Evolutionary conservation across 768 basidiomycete species (phyloP), one percentile per base, ranked within the genome.

Genomic region (Gymnopilus junonius): DNA sequence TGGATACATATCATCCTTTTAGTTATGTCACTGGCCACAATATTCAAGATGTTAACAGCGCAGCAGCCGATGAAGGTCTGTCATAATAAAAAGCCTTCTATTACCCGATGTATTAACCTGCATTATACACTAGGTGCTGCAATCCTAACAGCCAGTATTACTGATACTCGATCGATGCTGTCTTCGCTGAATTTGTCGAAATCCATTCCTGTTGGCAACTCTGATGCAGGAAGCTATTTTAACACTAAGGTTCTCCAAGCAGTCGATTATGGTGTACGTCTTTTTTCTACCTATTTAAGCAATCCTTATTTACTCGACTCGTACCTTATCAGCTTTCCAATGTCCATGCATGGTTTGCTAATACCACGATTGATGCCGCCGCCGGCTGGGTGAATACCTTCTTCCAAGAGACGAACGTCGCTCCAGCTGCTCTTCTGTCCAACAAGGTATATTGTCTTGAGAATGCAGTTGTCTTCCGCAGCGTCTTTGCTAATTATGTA

Each of bases 331-430:
- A 90, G 88, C 82, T 95, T 85, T 85, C 93, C 11, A 96, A 97
- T 66, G 93, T 95, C n/a, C 95, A 97, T 72, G 88, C 95, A 7
- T 95, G 93, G 94, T 98, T 97, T 76, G 96, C 92, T 14, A 87
- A 89, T 65, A 85, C 88, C 23, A 82, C 87, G 2, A 85, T 91
- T 21, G 76, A 85, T 12, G 74, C 81, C n/a, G 93, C 95, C 1
- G 89, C 96, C 1, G 80, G 67, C 7, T 99, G 97, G 97, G 95
- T 94, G 3, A 80, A 76, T 40, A 68, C 82, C 0, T 98, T 93
- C 81, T 97, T 95, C 77, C 69, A 90, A 48, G 77, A 84, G 25
- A 86, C 79, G 10, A 88, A 96, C 68, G 85, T 92, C 14, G 70
- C 70, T 15, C 78, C 82, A n/a, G 91, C 93, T 3, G 67, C 80